These are phyloP conservation scores for Sporothrix luriei DNA, from an alignment of 2,329 filamentous ascomycete species.

Conservation along the genomic window DNA sequence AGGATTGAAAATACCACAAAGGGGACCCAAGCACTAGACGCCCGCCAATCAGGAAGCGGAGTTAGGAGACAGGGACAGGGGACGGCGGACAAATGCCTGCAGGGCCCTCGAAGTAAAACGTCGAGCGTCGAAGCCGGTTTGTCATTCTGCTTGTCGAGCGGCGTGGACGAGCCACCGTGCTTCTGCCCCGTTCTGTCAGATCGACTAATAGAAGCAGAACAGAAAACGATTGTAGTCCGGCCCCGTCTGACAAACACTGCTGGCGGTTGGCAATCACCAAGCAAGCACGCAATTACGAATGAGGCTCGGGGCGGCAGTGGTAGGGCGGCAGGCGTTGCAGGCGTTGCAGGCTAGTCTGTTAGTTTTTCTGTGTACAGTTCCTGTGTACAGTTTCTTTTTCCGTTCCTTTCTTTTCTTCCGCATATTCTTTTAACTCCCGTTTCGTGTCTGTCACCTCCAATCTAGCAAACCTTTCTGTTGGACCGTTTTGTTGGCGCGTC, in stretches of 20 bases:
- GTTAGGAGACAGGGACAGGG: conserved; percentile 11
- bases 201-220: no score
- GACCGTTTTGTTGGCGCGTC: not conserved
- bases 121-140: not conserved
- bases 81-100: not conserved
- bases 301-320: conserved; percentile 4
- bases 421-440: not conserved
- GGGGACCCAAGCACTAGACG: not conserved
- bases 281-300: conserved; percentile 24
- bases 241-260: conserved; percentile 24
- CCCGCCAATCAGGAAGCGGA: conserved; percentile 7
- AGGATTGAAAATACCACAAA: not conserved
- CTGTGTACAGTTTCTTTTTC: not conserved
- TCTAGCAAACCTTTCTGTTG: not conserved
- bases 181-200: not conserved
- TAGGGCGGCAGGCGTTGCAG: not conserved
- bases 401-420: not conserved
- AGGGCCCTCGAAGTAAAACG: not conserved
- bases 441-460: not conserved
- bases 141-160: not conserved
- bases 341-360: not conserved
- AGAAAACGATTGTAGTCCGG: not conserved
- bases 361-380: not conserved
- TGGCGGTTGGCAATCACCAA: conserved; percentile 4
- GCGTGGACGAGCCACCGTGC: not conserved